Conservation (phyloP, 2,329 filamentous ascomycete species). For the Paramyrothecium sp. region DNA sequence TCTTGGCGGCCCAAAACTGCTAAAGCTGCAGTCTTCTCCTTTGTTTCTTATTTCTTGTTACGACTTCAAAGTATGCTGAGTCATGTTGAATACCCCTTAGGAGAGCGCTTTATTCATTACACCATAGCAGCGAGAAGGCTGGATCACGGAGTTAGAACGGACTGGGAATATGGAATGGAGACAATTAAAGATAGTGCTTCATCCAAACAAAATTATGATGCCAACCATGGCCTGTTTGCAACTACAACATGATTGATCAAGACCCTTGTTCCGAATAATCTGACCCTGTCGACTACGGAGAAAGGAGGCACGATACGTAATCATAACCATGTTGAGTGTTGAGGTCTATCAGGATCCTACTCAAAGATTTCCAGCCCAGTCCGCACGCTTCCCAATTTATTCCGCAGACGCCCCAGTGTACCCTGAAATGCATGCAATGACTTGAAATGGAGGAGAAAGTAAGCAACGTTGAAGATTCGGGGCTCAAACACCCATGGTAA, state of each 20-base stretch:
- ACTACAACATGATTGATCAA: too few relatives aligned
- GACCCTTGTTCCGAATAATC: too few relatives aligned
- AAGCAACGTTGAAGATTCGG: not conserved
- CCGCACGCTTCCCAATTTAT: not conserved
- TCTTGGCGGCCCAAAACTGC: too few relatives aligned
- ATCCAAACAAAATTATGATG: not conserved
- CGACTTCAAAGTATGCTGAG: not conserved
- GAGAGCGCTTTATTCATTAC: not conserved
- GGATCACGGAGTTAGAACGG: not conserved
- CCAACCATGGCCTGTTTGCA: not conserved
- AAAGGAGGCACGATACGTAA: not conserved
- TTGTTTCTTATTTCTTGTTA: not conserved
- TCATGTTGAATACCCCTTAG: not conserved
- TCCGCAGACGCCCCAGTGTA: not conserved
- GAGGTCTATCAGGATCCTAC: not conserved
- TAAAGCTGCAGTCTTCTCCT: not conserved
- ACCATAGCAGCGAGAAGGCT: not conserved
- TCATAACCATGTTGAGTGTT: not conserved
- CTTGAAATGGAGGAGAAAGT: not conserved
- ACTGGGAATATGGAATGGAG: not conserved
- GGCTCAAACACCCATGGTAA: constrained; percentile 85
- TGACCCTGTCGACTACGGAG: too few relatives aligned
- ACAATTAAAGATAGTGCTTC: not conserved
- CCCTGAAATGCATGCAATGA: not conserved
- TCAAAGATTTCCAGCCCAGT: not conserved